Evolutionary conservation across 2,329 filamentous ascomycete species (phyloP), one percentile per base, ranked within the genome.

Genomic region (Fusarium subtropicale): DNA sequence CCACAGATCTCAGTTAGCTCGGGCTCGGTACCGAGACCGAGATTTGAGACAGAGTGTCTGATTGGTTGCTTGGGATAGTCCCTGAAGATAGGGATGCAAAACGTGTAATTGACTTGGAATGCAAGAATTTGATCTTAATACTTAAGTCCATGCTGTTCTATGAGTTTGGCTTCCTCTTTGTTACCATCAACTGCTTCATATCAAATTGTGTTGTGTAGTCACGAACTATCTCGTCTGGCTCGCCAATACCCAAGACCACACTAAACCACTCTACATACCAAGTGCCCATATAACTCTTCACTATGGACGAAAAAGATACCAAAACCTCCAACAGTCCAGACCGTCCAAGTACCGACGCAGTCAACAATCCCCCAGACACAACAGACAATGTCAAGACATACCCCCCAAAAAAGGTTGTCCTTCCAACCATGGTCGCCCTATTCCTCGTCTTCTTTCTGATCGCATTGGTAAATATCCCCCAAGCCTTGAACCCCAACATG

Each of bases 21-120:
- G 63, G 63, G 2, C 51, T 67, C 64, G 64, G 64, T 53, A 63
- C 64, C 64, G 64, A 67, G 63, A 16, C 64, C 63, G 64, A 67
- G 24, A 11, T 28, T 30, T 22, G 6, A 2, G 1, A 0, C 0
- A 4, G 8, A 20, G 0, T 24, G 10, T 53, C 2, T 66, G 36
- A 62, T 66, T 66, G 64, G 64, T 1, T 4, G 6, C 0, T 5
- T 3, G 26, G 0, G 3, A 11, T n/a, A 46, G 39, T 31, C 10
- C 4, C 22, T 38, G 8, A 7, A 3, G 8, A 31, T 5, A 26
- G 9, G 34, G n/a, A 36, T 33, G 24, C 1, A 16, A 16, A 20
- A 20, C 8, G 38, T 62, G 62, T 51, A 57, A 62, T 62, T 39
- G 51, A 66, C 15, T 39, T 48, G 31, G 18, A 39, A 39, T 30